A percentile compares a stretch with the other conserved stretches of the same genome.
phyloP scores from a whole-genome alignment of 2,329 filamentous ascomycete genomes.

The Penicillium thymicola region DNA sequence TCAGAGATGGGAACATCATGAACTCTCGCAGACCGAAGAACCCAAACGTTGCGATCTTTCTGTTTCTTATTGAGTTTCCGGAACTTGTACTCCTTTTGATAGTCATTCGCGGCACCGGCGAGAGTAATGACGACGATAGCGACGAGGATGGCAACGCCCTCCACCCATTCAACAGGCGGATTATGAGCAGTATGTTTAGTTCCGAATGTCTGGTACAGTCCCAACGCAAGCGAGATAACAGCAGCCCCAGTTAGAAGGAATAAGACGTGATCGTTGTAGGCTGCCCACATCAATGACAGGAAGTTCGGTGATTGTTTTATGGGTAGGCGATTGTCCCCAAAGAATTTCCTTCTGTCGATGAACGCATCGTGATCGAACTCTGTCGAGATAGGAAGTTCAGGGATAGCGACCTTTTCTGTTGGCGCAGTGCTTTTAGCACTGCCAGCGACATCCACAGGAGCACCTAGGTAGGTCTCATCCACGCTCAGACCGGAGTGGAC shows the following conservation, averaged over 20 bases:
- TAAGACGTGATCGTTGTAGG: conserved; percentile 74
- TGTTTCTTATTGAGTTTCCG: conserved; percentile 62
- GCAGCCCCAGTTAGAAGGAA: conserved; percentile 67
- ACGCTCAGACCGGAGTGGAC: conserved; percentile 57
- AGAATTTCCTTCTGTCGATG: conserved; percentile 60
- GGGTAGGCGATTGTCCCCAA: conserved; percentile 62
- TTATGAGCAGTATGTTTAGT: conserved; percentile 22
- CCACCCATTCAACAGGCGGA: conserved; percentile 63
- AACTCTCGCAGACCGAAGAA: conserved; percentile 59
- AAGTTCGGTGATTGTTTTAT: conserved; percentile 65
- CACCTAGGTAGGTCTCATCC: conserved; percentile 61
- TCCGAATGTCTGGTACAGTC: conserved; percentile 54
- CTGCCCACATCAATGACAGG: conserved; percentile 67
- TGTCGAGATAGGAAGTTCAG: neutral
- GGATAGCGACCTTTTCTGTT: neutral
- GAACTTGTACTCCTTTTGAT: conserved; percentile 70
- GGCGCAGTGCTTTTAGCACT: neutral
- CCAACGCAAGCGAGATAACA: conserved; percentile 66
- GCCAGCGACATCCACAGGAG: conserved; percentile 27
- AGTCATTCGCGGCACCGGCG: conserved; percentile 69
- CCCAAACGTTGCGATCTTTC: conserved; percentile 68
- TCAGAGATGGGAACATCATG: conserved; percentile 50
- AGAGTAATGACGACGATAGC: conserved; percentile 68
- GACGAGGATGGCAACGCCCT: conserved; percentile 67
- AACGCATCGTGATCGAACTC: neutral